Evolutionary conservation across 345 rosid genomes (phyloP).

Genomic region (Rhodamnia argentea): DNA sequence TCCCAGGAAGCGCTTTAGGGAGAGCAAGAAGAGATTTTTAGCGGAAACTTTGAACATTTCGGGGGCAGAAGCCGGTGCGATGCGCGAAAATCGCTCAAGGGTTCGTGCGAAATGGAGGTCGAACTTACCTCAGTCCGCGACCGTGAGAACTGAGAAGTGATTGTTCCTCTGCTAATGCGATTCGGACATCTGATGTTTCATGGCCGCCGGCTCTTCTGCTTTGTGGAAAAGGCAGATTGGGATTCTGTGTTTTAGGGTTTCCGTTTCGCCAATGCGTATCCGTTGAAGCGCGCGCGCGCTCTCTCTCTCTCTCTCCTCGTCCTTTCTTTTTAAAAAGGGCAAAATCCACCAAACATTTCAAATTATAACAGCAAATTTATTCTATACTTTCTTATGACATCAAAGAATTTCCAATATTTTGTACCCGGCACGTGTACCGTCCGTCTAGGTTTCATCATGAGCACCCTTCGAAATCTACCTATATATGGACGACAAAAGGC

Average conservation of each 20-base stretch:
- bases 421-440: no score
- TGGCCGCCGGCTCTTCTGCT: no score
- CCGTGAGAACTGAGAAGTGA: background rate
- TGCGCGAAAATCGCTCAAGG: no score
- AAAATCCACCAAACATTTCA: background rate
- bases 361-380: background rate
- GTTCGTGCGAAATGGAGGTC: background rate
- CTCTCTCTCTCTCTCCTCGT: background rate
- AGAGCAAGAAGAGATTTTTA: background rate
- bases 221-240: no score
- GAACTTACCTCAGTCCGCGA: background rate
- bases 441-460: background rate
- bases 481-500: no score
- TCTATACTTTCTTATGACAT: no score
- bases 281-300: background rate
- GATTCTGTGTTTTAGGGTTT: background rate
- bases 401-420: no score
- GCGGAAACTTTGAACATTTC: no score
- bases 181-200: background rate
- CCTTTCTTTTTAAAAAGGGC: background rate
- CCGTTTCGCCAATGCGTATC: background rate
- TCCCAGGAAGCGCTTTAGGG: background rate
- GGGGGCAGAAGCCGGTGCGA: background rate
- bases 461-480: fast-evolving
- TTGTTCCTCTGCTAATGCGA: background rate